Evolutionary conservation across 148 eudicot genomes (phyloP).

Genomic region (Gaultheria prostrata): DNA sequence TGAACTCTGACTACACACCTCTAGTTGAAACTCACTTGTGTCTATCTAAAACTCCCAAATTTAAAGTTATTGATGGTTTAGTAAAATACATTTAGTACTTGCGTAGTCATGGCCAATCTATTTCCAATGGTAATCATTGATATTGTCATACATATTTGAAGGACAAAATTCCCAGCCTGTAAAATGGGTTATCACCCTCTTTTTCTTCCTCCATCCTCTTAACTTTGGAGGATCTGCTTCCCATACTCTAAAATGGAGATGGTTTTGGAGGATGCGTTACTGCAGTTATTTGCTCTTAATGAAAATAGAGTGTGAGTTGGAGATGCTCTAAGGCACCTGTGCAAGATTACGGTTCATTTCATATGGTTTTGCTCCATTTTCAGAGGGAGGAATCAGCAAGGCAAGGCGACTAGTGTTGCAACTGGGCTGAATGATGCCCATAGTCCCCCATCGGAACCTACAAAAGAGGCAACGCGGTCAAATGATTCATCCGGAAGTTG

Average conservation of each 20-base stretch:
- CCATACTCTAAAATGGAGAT: not conserved
- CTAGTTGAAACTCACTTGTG: not conserved
- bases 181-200: not conserved
- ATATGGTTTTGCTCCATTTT: slow-evolving; percentile 10
- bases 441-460: slow-evolving; percentile 36
- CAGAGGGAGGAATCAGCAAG: slow-evolving; percentile 59
- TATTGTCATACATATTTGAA: not conserved
- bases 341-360: not conserved
- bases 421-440: slow-evolving; percentile 41
- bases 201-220: not conserved
- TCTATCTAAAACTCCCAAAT: not conserved
- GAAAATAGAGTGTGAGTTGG: not conserved
- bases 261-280: not conserved
- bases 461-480: slow-evolving; percentile 25
- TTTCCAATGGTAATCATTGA: not conserved
- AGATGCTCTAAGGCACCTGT: not conserved
- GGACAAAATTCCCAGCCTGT: not conserved
- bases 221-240: not conserved
- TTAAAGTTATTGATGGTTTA: not conserved
- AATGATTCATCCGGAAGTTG: slow-evolving; percentile 39
- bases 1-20: not conserved
- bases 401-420: slow-evolving; percentile 37
- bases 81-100: not conserved
- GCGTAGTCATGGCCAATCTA: not conserved
- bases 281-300: not conserved